These are phyloP conservation scores for Acrasis kona DNA, from an alignment of 78 protist genomes.

Conservation along the genomic window DNA sequence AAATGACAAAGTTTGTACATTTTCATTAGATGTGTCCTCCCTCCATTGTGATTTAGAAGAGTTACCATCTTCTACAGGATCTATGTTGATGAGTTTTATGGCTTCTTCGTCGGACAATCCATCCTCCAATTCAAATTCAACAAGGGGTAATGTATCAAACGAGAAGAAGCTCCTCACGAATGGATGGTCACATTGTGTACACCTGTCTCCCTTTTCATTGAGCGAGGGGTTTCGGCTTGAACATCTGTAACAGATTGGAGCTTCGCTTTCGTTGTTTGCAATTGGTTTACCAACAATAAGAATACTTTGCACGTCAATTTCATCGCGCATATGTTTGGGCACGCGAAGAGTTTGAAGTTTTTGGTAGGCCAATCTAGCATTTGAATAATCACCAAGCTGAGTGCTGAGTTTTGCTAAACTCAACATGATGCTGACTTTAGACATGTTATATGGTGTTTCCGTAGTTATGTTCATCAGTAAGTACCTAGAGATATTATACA, in stretches of 20 bases:
- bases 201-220: not conserved
- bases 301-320: slow-evolving; percentile 16
- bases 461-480: not conserved
- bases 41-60: not conserved
- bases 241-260: slow-evolving; percentile 40
- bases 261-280: slow-evolving; percentile 37
- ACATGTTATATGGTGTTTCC: slow-evolving; percentile 29
- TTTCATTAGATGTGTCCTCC: no score
- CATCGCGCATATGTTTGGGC: slow-evolving; percentile 13
- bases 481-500: slow-evolving; percentile 28
- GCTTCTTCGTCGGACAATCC: slow-evolving; percentile 24
- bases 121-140: slow-evolving; percentile 19
- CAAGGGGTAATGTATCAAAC: slow-evolving; percentile 53
- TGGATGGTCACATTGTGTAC: slow-evolving; percentile 38
- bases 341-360: not conserved
- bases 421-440: not conserved
- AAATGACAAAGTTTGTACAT: slow-evolving; percentile 1
- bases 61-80: not conserved
- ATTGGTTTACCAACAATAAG: slow-evolving; percentile 29
- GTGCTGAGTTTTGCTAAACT: slow-evolving; percentile 29
- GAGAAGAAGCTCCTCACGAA: slow-evolving; percentile 26
- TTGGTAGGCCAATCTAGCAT: slow-evolving; percentile 23
- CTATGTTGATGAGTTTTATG: not conserved
- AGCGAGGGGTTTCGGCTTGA: slow-evolving; percentile 16
- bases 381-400: slow-evolving; percentile 15